Evolutionary conservation across 2,329 filamentous ascomycete species (phyloP), one percentile per base, ranked within the genome.

Genomic region (Neurospora sp.): DNA sequence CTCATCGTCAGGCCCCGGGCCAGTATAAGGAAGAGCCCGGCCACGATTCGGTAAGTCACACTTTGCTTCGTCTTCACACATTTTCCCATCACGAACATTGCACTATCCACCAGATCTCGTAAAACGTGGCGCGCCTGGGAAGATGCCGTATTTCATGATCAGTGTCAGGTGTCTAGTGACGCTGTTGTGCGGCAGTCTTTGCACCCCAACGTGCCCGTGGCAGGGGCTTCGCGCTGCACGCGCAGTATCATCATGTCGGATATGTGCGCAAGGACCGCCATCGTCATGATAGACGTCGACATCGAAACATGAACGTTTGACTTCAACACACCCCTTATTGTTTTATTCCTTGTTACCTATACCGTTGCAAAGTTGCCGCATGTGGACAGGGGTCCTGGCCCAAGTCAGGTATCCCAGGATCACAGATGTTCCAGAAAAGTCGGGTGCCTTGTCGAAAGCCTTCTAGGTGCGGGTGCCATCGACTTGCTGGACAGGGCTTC

Each of bases 381-480:
- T 58, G 39, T 36, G 66, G 68, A 46, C 71, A 69, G 68, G 72
- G 68, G 66, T 36, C 52, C 52, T 33, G 52, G 40, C 62, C 67
- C 28, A 46, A 68, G 42, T 68, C 71, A 40, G 67, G 33, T 38
- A 71, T 71, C 70, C 74, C 52, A 73, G 71, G 72, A 71, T 73
- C 78, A 75, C 75, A 75, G 78, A 79, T 74, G 77, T 79, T 82
- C 82, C 80, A 79, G 82, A 80, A 82, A 81, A 78, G 77, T 76
- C 75, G 75, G 74, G 77, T 76, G 77, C 78, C 78, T 80, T 80
- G 80, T 82, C 80, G 81, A 82, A 83, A 82, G 79, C 80, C 78
- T 82, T 79, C 81, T 78, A 75, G 78, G 80, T 78, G 78, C 79
- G 79, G 80, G 81, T 79, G 77, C 52, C 67, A 38, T 46, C 28